Percentiles rank a stretch among this genome's conserved stretches.
These are phyloP conservation scores for Heliocybe sulcata DNA, from an alignment of 1,284 basidiomycete genomes.

Conservation along the genomic window DNA sequence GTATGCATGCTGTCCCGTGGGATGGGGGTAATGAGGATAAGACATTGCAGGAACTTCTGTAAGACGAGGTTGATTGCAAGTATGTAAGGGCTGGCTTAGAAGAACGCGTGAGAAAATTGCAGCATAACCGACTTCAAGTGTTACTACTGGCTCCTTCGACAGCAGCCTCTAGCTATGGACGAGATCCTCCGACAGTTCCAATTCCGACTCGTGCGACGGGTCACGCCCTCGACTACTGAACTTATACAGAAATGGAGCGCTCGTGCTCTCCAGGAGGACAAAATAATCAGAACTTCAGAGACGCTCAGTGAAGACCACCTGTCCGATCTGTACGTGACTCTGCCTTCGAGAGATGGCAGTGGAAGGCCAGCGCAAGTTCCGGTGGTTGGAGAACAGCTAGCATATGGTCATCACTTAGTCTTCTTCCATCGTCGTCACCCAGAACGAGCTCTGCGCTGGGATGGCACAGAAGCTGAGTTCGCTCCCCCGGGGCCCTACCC, in stretches of 20 bases:
- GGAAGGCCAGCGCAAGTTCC: slow-evolving; percentile 32
- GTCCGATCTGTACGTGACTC: slow-evolving; percentile 55
- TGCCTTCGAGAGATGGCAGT: slow-evolving; percentile 63
- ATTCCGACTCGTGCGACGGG: no score
- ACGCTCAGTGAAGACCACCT: slow-evolving; percentile 43
- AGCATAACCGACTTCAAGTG: no score
- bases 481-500: slow-evolving; percentile 71
- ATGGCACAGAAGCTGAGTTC: slow-evolving; percentile 69
- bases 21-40: slow-evolving; percentile 2
- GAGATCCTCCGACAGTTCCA: no score
- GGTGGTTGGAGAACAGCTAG: slow-evolving; percentile 34
- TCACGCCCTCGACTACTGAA: not conserved
- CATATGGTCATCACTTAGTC: slow-evolving; percentile 63
- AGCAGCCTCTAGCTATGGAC: no score
- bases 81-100: no score
- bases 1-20: not conserved
- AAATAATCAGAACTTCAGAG: slow-evolving; percentile 32
- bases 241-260: not conserved
- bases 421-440: slow-evolving; percentile 70
- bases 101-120: no score
- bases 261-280: slow-evolving; percentile 17
- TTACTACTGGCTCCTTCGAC: no score
- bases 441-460: slow-evolving; percentile 48
- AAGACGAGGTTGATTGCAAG: no score
- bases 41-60: not conserved